Base-by-base conservation (phyloP, 305 asterid genomes). In the Fraxinus albicans region DNA sequence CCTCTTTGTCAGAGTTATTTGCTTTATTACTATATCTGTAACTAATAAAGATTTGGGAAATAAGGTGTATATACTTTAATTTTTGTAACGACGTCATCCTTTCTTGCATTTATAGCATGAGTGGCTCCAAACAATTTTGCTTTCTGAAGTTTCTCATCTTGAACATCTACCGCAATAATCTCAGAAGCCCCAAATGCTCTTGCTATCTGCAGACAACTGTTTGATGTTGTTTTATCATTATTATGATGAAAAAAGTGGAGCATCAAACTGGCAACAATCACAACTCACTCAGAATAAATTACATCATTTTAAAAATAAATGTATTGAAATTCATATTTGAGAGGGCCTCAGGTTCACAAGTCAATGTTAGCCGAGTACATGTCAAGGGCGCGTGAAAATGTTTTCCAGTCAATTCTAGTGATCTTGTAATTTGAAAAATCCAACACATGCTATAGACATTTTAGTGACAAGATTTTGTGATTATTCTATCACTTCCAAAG, bases 161-260 rank as follows among this genome's bases (percentile, higher is more conserved):
- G 97, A 78, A 96, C 92, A 91, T 94, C 99, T 74, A 96, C 99
- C 13, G 98, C 98, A 86, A 96, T 96, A 79, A 96, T 93, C 89
- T 91, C 96, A 83, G 98, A 93, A 35, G 98, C 98, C 82, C 99
- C 99, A 89, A 95, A 96, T 83, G 98, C 99, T 85, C 91, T 90
- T 79, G 99, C 98, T 86, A 96, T 93, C 92, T 96, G 99, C 91
- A 96, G 90, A 87, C 98, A 94, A 89, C 98, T 96, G 95, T 83
- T 84, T 33, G 42, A 35, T n/a, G 13, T 87, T 83, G 13, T 85
- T 84, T 83, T 83, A 40, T 74, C 84, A 87, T 89, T 53, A 92
- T 82, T 81, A 76, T 76, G 83, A 50, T 42, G 76, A 83, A 81
- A 82, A 80, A 73, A 65, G 81, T 38, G 36, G 70, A 42, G 65